Base-by-base conservation (phyloP, 805 yeast species). In the Candida caryicola region DNA sequence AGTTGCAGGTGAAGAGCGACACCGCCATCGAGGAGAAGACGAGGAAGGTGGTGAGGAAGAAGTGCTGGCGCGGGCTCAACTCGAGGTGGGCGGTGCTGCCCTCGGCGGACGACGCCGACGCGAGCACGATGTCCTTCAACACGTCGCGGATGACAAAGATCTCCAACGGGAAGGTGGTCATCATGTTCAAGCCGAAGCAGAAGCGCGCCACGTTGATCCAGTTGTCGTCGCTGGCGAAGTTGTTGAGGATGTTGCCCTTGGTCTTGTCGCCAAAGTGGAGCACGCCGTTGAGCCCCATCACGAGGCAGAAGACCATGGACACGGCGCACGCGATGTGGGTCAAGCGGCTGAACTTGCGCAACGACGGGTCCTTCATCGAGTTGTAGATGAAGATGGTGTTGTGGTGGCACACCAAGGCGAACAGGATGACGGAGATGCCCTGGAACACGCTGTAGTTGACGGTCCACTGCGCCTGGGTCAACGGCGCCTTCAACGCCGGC, bases 391-490 rank as follows among this genome's bases (percentile, higher is more conserved):
- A 84, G 19, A 91, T 78, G 0, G 97, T 88, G 57, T 90, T 90
- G 59, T 90, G 98, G 55, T 90, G 98, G 55, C 98, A 90, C 3
- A 90, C 97, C 47, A 91, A 73, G 2, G 98, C 98, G 66, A 90
- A 90, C 1, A 96, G 88, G 23, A 90, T 87, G 34, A 90, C 95
- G n/a, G 93, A 82, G 18, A 90, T 79, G 2, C 96, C 96, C 60
- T 90, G 95, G 56, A 90, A 87, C 3, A 90, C 64, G 29, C 80
- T 79, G 9, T 71, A 59, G 45, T 82, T 82, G 34, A 87, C 54
- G 4, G 86, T 65, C 64, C 76, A 70, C 23, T 72, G 64, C 29
- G 62, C 36, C 9, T 58, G 41, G 0, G 77, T 54, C 13, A 83
- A 62, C 0, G 63, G 44, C 0, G 85, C 83, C 49, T 71, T 77